Evolutionary conservation across 2,329 filamentous ascomycete genomes (phyloP).

Genomic region (Aquanectria penicillioides): DNA sequence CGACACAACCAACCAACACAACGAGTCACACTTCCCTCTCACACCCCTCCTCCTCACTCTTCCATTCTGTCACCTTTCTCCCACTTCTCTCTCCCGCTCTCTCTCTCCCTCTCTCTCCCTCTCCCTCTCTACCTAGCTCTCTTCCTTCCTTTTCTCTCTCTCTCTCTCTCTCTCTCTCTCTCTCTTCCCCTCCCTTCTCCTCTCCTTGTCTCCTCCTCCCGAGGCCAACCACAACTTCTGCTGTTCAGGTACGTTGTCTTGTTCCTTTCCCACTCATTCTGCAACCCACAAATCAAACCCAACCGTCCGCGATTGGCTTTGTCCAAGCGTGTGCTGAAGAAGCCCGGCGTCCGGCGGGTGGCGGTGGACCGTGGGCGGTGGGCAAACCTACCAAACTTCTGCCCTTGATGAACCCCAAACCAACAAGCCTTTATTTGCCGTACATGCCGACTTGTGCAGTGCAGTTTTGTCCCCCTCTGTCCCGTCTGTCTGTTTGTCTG

Average conservation of each 20-base stretch:
- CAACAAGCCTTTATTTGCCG: constrained; percentile 28
- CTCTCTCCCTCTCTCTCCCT: background rate
- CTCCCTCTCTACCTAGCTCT: too few relatives aligned
- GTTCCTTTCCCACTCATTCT: background rate
- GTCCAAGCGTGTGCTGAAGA: constrained; percentile 4
- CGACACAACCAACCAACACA: constrained; percentile 13
- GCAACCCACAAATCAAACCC: background rate
- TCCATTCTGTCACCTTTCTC: constrained; percentile 3
- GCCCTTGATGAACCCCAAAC: constrained; percentile 11
- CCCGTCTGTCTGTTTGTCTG: constrained; percentile 1
- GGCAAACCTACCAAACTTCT: constrained; percentile 19
- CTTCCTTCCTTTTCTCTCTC: constrained; percentile 1
- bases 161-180: constrained; percentile 1
- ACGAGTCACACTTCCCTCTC: constrained; percentile 11
- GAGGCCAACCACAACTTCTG: constrained; percentile 1
- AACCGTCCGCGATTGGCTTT: constrained; percentile 11
- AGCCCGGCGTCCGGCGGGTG: constrained; percentile 23
- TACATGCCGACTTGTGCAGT: background rate
- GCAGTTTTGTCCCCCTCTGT: constrained; percentile 18
- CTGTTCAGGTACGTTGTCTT: background rate
- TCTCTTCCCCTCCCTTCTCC: background rate
- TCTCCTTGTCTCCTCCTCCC: constrained; percentile 1
- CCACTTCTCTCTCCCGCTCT: background rate
- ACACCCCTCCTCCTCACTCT: constrained; percentile 11
- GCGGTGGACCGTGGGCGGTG: constrained; percentile 7